Conservation (phyloP, 352 stramenopile species). For the Phytophthora aleatoria region DNA sequence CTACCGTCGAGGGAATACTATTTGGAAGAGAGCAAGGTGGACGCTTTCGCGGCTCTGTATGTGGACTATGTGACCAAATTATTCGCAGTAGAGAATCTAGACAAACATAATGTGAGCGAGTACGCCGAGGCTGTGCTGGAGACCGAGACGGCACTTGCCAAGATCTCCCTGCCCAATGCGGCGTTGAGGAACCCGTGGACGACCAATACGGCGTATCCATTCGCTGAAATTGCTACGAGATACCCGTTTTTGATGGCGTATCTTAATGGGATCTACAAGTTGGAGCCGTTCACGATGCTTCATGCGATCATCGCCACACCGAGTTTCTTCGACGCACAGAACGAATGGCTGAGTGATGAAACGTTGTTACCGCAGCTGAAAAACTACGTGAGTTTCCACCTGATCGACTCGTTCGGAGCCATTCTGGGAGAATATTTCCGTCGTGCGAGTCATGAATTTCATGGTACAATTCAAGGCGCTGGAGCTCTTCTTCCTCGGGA, state of each 20-base stretch:
- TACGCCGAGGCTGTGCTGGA: conserved; percentile 50
- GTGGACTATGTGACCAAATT: conserved; percentile 53
- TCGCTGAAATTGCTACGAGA: conserved; percentile 55
- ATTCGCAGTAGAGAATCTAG: conserved; percentile 44
- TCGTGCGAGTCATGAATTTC: conserved; percentile 51
- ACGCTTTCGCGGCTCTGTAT: conserved; percentile 48
- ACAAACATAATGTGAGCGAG: conserved; percentile 43
- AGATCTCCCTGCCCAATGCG: conserved; percentile 86
- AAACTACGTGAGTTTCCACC: conserved; percentile 67
- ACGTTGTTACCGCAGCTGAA: conserved; percentile 47
- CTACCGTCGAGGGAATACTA: conserved; percentile 75
- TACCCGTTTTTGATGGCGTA: conserved; percentile 63
- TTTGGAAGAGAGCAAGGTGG: conserved; percentile 44
- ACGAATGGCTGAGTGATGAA: conserved; percentile 44
- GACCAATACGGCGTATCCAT: conserved; percentile 87
- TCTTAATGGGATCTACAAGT: conserved; percentile 50
- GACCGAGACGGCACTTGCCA: conserved; percentile 82
- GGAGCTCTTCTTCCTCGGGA: conserved; percentile 37
- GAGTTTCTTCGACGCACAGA: conserved; percentile 54
- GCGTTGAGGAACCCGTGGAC: conserved; percentile 83
- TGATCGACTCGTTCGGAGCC: conserved; percentile 51
- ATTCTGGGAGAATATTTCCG: conserved; percentile 63
- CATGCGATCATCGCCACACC: conserved; percentile 57
- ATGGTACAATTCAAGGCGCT: conserved; percentile 43
- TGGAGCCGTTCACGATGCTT: conserved; percentile 40